phyloP scores from a whole-genome alignment of 2,329 filamentous ascomycete species.

The Truncatella angustata region DNA sequence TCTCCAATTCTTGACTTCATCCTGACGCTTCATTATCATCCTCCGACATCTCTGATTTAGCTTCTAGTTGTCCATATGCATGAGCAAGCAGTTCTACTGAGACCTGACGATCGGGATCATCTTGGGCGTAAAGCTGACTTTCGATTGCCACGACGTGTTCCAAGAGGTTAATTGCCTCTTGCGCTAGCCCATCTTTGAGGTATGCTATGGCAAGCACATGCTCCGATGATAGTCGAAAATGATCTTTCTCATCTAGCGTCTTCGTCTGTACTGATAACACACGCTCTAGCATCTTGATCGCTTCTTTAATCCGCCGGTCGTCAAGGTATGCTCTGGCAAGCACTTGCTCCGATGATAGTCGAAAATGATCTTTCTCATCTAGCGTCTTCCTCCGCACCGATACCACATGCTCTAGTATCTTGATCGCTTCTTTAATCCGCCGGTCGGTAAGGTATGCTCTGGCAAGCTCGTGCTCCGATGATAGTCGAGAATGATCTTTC shows the following conservation, averaged over 20 bases:
- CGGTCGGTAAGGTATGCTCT: neutral
- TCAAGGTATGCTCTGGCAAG: neutral
- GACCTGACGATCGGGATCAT: neutral
- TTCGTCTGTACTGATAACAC: neutral
- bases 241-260: neutral
- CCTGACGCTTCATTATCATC: neutral
- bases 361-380: neutral
- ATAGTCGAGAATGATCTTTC: neutral
- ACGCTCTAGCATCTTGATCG: conserved; percentile 12
- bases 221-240: conserved; percentile 8
- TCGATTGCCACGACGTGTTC: conserved; percentile 8
- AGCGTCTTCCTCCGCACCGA: neutral
- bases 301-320: conserved; percentile 9
- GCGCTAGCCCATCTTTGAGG: neutral
- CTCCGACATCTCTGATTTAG: neutral
- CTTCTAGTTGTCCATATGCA: neutral
- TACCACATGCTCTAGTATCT: conserved; percentile 13
- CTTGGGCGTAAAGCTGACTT: neutral
- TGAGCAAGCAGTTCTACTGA: neutral
- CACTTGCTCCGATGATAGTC: neutral
- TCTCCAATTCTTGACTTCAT: neutral
- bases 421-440: conserved; percentile 11
- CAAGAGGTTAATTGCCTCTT: conserved; percentile 13
- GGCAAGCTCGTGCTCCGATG: neutral
- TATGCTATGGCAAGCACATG: neutral